A percentile compares a stretch with the other conserved stretches of the same genome.
phyloP scores from a whole-genome alignment of 495 filamentous ascomycete genomes.

The Podospora australis region DNA sequence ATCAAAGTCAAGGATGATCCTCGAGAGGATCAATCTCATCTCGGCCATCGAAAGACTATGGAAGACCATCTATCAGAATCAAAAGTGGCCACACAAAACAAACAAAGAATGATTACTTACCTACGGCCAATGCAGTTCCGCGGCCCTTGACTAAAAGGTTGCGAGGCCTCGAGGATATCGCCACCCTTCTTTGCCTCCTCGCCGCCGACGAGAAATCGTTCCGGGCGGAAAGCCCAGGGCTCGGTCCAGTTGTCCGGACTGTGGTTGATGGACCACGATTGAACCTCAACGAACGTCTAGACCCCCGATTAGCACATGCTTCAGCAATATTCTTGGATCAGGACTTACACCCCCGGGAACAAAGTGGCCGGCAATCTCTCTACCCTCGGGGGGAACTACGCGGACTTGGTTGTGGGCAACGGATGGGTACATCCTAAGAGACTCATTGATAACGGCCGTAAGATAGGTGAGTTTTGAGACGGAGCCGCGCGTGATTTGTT shows the following conservation, averaged over 20 bases:
- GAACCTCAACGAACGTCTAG: conserved; percentile 29
- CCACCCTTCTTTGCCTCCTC: conserved; percentile 21
- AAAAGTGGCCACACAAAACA: neutral
- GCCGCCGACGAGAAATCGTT: conserved; percentile 28
- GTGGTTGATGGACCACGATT: conserved; percentile 34
- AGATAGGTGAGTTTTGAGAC: conserved; percentile 44
- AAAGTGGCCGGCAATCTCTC: conserved; percentile 36
- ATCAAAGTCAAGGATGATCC: conserved; percentile 36
- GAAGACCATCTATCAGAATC: neutral
- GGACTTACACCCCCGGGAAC: conserved; percentile 32
- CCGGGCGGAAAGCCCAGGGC: conserved; percentile 32
- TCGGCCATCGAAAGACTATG: conserved; percentile 33
- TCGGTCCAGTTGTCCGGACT: conserved; percentile 30
- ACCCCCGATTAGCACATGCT: conserved; percentile 43
- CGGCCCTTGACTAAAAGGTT: conserved; percentile 32
- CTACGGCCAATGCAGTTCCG: conserved; percentile 37
- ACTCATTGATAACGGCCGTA: conserved; percentile 49
- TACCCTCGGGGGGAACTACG: conserved; percentile 36
- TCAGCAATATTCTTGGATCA: conserved; percentile 29
- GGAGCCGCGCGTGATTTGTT: conserved; percentile 42
- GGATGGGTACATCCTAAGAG: conserved; percentile 51
- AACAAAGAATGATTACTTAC: neutral
- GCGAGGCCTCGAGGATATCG: conserved; percentile 28
- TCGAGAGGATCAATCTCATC: conserved; percentile 38
- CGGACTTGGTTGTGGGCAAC: conserved; percentile 37